Evolutionary conservation across 2,329 filamentous ascomycete genomes (phyloP).

Genomic region (Achaetomium macrosporum): DNA sequence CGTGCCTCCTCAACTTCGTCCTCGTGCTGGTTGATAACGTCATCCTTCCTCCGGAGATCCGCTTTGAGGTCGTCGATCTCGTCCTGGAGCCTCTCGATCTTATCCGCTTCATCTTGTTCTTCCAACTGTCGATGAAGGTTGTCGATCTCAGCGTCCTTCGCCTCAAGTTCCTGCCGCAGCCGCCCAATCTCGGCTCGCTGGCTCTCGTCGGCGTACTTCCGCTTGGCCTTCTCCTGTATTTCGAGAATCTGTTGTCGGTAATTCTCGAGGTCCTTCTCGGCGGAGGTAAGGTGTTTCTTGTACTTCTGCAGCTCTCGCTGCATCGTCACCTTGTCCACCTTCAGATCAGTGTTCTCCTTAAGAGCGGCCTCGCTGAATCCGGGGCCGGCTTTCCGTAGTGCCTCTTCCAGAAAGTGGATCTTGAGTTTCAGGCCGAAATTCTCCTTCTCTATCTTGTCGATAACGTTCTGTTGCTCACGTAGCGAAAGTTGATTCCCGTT

Average conservation of each 20-base stretch:
- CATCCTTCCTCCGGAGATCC: constrained; percentile 69
- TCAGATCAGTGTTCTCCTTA: constrained; percentile 92
- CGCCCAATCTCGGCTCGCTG: constrained; percentile 56
- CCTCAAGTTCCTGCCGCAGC: constrained; percentile 51
- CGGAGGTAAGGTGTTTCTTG: constrained; percentile 74
- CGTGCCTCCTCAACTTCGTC: constrained; percentile 62
- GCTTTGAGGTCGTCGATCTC: constrained; percentile 71
- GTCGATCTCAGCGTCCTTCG: constrained; percentile 55
- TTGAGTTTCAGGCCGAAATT: constrained; percentile 97
- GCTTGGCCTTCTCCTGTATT: constrained; percentile 74
- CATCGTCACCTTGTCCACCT: constrained; percentile 87
- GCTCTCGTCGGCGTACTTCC: constrained; percentile 65
- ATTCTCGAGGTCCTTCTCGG: constrained; percentile 79
- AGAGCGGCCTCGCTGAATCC: constrained; percentile 85
- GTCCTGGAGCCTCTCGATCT: constrained; percentile 63
- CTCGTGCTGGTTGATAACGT: constrained; percentile 65
- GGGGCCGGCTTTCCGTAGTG: constrained; percentile 77
- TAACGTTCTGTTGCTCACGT: constrained; percentile 89
- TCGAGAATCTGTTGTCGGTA: constrained; percentile 78
- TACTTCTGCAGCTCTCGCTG: constrained; percentile 80
- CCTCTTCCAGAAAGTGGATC: constrained; percentile 93
- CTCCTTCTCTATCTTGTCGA: constrained; percentile 95
- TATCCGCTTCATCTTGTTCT: constrained; percentile 48
- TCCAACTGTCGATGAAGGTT: constrained; percentile 56
- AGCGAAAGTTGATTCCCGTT: constrained; percentile 88